These are phyloP conservation scores for Chlorella sp. DNA, from an alignment of 139 green algal species.

Conservation along the genomic window DNA sequence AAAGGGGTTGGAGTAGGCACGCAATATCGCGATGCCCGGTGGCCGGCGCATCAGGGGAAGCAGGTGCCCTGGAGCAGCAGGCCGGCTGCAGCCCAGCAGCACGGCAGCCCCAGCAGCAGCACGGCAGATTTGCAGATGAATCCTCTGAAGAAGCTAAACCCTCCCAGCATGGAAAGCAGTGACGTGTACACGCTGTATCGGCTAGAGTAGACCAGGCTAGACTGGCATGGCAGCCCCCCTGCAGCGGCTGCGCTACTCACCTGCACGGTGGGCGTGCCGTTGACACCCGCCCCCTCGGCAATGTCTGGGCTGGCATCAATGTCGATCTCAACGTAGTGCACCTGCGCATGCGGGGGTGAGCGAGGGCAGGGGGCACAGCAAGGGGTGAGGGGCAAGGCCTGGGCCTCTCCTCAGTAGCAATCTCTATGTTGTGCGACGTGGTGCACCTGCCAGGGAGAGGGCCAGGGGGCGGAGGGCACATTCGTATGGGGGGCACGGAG, in stretches of 20 bases:
- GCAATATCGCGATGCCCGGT: not conserved
- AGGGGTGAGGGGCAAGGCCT: not conserved
- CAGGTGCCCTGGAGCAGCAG: not conserved
- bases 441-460: no score
- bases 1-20: not conserved
- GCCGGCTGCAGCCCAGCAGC: not conserved
- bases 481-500: no score
- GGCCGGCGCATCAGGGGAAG: not conserved
- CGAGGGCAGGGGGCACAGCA: not conserved
- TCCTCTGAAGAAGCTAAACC: no score
- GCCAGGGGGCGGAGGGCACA: no score
- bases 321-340: slow-evolving; percentile 87
- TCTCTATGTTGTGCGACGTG: no score
- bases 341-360: not conserved
- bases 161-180: no score
- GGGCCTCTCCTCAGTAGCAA: no score
- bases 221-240: not conserved
- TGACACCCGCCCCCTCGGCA: slow-evolving; percentile 88
- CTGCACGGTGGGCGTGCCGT: slow-evolving; percentile 90
- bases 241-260: not conserved
- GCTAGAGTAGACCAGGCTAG: no score
- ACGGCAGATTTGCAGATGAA: no score
- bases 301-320: slow-evolving; percentile 94
- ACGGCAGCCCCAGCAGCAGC: no score
- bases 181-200: no score